Evolutionary conservation across 2,329 filamentous ascomycete species (phyloP).

Genomic region (Colletotrichum sp.): DNA sequence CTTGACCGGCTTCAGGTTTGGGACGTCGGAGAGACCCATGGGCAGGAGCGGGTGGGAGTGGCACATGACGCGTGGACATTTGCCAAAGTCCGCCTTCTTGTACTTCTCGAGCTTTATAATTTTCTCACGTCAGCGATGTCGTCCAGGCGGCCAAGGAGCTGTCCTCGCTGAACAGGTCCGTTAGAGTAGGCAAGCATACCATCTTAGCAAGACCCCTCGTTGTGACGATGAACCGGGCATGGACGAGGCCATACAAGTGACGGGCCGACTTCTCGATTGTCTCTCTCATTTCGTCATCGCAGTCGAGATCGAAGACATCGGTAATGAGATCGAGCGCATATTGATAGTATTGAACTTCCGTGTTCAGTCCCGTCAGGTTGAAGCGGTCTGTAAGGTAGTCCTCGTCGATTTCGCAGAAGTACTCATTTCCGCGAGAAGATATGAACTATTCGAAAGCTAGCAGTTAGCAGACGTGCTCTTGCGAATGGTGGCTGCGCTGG

Average conservation of each 20-base stretch:
- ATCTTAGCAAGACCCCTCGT: slow-evolving; percentile 94
- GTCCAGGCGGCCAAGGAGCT: background rate
- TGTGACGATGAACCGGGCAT: slow-evolving; percentile 96
- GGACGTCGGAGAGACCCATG: slow-evolving; percentile 90
- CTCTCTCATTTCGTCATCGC: slow-evolving; percentile 97
- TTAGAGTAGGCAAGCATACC: slow-evolving; percentile 58
- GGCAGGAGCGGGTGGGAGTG: slow-evolving; percentile 91
- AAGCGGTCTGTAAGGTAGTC: slow-evolving; percentile 98
- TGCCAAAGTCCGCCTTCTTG: slow-evolving; percentile 97
- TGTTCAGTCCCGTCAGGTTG: slow-evolving; percentile 96
- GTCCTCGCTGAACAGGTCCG: background rate
- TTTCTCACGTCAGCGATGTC: background rate
- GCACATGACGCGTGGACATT: slow-evolving; percentile 96
- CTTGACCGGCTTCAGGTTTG: slow-evolving; percentile 89
- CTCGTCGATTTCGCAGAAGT: slow-evolving; percentile 99
- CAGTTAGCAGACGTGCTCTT: background rate
- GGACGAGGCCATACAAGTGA: slow-evolving; percentile 94
- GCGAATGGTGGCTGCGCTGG: background rate
- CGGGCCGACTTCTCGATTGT: slow-evolving; percentile 97
- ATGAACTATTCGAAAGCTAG: slow-evolving; percentile 74
- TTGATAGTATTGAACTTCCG: slow-evolving; percentile 98
- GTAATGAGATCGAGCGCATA: slow-evolving; percentile 97
- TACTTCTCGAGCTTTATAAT: slow-evolving; percentile 89
- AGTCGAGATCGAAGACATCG: slow-evolving; percentile 98
- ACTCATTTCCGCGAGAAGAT: slow-evolving; percentile 95